These are phyloP conservation scores for Boechera stricta DNA, from an alignment of 345 rosid species.

Conservation along the genomic window DNA sequence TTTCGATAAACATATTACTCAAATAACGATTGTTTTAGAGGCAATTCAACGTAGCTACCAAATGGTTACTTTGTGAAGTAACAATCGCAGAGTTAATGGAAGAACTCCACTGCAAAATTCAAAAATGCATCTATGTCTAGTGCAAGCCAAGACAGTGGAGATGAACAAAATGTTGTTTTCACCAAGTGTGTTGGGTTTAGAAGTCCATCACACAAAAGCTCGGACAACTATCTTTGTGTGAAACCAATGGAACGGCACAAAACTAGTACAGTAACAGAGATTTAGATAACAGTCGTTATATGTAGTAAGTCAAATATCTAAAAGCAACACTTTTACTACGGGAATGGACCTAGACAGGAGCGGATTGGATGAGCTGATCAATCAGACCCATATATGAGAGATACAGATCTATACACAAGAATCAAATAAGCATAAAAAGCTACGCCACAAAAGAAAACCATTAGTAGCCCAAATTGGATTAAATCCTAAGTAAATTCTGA, in stretches of 20 bases:
- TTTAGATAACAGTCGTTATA: not conserved
- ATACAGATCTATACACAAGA: not conserved
- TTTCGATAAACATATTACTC: not conserved
- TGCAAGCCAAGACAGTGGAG: not conserved
- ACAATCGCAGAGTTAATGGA: not conserved
- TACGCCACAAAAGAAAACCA: not conserved
- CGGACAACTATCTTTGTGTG: not conserved
- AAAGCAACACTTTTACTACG: not conserved
- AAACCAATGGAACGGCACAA: not conserved
- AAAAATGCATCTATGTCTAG: not conserved
- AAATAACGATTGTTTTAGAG: not conserved
- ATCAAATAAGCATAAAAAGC: not conserved
- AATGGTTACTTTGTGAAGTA: not conserved
- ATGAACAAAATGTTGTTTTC: not conserved
- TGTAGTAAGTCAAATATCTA: not conserved
- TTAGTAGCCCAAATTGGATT: not conserved
- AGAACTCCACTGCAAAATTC: not conserved
- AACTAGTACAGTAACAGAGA: not conserved
- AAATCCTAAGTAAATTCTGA: not conserved
- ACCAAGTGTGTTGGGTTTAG: conserved; percentile 1
- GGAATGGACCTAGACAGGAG: not conserved
- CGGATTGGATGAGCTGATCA: not conserved
- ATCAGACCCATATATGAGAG: not conserved
- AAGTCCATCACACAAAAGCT: not conserved
- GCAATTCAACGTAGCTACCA: not conserved